These are phyloP conservation scores for Eustoma russellianum DNA, from an alignment of 257 asterid species.

Conservation along the genomic window DNA sequence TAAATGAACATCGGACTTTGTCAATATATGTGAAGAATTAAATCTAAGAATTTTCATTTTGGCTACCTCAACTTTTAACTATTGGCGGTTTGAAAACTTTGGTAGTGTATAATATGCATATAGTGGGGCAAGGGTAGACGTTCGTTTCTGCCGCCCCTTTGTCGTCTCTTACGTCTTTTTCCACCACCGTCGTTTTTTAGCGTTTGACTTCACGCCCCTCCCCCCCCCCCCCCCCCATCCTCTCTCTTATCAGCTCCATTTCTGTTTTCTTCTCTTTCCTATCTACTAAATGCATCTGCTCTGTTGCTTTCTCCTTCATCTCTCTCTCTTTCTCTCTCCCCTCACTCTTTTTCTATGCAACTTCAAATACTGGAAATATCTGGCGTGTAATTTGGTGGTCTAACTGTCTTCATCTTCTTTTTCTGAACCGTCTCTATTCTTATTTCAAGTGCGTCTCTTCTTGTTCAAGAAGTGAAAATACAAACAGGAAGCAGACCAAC, in stretches of 20 bases:
- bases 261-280: background rate
- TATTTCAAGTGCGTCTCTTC: constrained; percentile 30
- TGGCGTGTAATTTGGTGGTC: constrained; percentile 3
- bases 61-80: too few relatives aligned
- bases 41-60: too few relatives aligned
- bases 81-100: too few relatives aligned
- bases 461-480: constrained; percentile 11
- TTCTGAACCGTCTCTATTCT: constrained; percentile 14
- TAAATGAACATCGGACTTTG: too few relatives aligned
- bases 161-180: constrained; percentile 29
- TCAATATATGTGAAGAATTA: too few relatives aligned
- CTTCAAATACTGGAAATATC: constrained; percentile 3
- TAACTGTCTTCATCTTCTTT: constrained; percentile 8
- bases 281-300: too few relatives aligned
- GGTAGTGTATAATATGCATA: too few relatives aligned
- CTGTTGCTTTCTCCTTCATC: too few relatives aligned
- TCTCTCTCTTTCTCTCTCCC: background rate
- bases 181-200: constrained; percentile 23
- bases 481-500: constrained; percentile 2
- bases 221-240: too few relatives aligned
- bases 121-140: constrained; percentile 13
- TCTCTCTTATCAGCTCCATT: background rate
- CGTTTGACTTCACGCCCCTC: constrained; percentile 15
- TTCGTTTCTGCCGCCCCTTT: constrained; percentile 30
- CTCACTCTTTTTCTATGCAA: background rate